Base-by-base conservation (phyloP, 2,329 filamentous ascomycete genomes). In the Plenodomus biglobosus region DNA sequence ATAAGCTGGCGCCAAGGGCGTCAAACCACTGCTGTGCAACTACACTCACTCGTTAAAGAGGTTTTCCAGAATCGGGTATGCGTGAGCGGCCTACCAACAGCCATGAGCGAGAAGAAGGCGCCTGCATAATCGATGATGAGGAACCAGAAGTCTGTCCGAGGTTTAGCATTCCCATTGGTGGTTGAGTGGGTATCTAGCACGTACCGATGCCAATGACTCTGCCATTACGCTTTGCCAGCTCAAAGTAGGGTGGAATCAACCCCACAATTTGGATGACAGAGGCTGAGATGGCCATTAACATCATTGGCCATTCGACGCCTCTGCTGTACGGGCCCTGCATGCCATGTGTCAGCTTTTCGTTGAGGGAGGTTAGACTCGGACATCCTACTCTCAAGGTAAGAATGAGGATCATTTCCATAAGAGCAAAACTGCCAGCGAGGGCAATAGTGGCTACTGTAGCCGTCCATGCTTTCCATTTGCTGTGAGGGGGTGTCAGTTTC, bases 51-150 rank as follows among this genome's bases (percentile, higher is more conserved):
- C 17, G 40, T 61, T 36, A 51, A 46, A 3, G 17, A 15, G 22
- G 15, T n/a, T 2, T 17, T 17, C n/a, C 3, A 20, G 20, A 21
- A 35, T 3, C 11, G 13, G 38, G 16, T 13, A 6, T 2, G 11
- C 27, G 3, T 1, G 11, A 17, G 17, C 22, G 19, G 52, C 76
- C 21, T 72, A 81, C 80, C 79, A 8, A 85, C 67, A 1, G 83
- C 81, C 75, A 86, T 78, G 18, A 86, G 74, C 0, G 82, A 85
- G 64, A 86, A 85, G 47, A 86, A 76, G 0, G 83, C 84, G 1
- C 84, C 84, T 1, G 76, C 56, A 47, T 78, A 84, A 58, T 87
- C 84, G 56, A 85, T 81, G 0, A 71, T 69, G 2, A 86, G 66
- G 55, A 87, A 87, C 13, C 82, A 68, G 62, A 78, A 80, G 53